These are phyloP conservation scores for Pseudognaphalium luteoalbum DNA, from an alignment of 129 eudicot genomes.

Conservation along the genomic window DNA sequence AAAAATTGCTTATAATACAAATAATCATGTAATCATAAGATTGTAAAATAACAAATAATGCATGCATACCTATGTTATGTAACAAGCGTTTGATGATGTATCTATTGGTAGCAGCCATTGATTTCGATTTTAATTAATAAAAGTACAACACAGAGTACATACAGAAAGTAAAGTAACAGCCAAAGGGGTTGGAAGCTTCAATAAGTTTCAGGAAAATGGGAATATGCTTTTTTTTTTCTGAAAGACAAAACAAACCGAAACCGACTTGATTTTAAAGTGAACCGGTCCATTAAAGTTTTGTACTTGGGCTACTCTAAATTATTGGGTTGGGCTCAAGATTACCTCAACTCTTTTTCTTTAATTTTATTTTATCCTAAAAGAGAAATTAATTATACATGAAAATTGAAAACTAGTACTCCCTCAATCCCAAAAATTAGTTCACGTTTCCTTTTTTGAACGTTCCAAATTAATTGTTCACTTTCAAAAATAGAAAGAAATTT, in stretches of 20 bases:
- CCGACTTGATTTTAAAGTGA: neutral
- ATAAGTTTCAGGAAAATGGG: neutral
- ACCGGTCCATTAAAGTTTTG: neutral
- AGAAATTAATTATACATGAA: too few relatives aligned
- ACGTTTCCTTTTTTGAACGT: too few relatives aligned
- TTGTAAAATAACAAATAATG: conserved; percentile 5
- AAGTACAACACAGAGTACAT: neutral
- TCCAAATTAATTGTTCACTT: too few relatives aligned
- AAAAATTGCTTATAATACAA: neutral
- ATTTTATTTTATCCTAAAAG: too few relatives aligned
- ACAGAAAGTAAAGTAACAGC: conserved; percentile 6
- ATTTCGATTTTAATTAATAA: neutral
- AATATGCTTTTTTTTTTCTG: neutral
- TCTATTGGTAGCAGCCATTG: conserved; percentile 36
- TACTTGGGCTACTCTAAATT: too few relatives aligned
- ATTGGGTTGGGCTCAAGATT: too few relatives aligned
- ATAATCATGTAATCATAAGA: neutral
- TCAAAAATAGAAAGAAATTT: too few relatives aligned
- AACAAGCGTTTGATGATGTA: conserved; percentile 38
- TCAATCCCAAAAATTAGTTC: too few relatives aligned
- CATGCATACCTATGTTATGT: conserved; percentile 15
- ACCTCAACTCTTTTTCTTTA: too few relatives aligned
- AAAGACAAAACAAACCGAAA: neutral
- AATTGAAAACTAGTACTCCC: too few relatives aligned
- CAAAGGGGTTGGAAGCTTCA: conserved; percentile 13